Conservation (phyloP, 257 asterid species). For the Nicotiana benthamiana region DNA sequence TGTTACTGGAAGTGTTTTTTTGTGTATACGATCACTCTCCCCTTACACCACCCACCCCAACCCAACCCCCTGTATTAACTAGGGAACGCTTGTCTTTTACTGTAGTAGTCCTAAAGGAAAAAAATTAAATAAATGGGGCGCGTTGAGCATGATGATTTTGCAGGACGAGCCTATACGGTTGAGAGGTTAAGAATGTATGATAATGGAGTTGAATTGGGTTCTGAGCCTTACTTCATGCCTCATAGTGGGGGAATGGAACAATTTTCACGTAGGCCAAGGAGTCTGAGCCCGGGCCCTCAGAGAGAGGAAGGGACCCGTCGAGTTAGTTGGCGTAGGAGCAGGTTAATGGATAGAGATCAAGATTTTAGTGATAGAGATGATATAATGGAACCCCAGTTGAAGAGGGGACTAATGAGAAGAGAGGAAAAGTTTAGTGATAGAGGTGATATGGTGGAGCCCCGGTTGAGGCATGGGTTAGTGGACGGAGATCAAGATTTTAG, state of each 20-base stretch:
- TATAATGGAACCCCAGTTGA: not conserved
- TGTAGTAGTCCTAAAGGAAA: not conserved
- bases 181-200: not conserved
- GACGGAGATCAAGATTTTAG: not conserved
- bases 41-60: too few relatives aligned
- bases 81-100: not conserved
- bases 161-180: not conserved
- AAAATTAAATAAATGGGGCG: not conserved
- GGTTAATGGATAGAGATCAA: not conserved
- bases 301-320: not conserved
- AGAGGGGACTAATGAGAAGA: not conserved
- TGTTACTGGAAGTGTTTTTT: not conserved
- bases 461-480: not conserved
- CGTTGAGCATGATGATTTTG: slow-evolving; percentile 5
- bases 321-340: not conserved
- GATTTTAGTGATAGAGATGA: not conserved
- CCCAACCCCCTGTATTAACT: not conserved
- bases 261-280: not conserved
- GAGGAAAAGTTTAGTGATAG: not conserved
- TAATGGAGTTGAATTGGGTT: not conserved
- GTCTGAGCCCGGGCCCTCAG: slow-evolving; percentile 9
- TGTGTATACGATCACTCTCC: not conserved
- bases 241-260: not conserved
- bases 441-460: not conserved
- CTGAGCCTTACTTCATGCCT: not conserved